Evolutionary conservation across 768 basidiomycete genomes (phyloP).

Genomic region (Mrakia blollopis): DNA sequence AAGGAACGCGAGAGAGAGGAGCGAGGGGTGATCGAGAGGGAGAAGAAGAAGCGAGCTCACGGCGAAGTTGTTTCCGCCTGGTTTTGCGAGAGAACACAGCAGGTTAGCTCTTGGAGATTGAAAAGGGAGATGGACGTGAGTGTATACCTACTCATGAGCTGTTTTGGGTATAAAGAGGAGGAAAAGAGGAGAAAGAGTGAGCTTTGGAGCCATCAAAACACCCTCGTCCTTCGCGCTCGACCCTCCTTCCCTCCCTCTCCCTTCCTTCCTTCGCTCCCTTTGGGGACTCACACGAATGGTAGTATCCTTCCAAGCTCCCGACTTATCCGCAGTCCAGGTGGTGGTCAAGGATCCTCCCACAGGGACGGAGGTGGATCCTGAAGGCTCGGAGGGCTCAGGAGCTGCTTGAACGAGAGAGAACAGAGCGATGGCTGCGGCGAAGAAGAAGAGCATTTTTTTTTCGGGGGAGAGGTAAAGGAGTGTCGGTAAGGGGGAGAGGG

Average conservation of each 20-base stretch:
- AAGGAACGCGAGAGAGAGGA: background rate
- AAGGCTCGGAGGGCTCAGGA: constrained; percentile 6
- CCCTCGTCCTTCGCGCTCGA: background rate
- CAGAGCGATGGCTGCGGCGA: background rate
- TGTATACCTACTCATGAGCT: constrained; percentile 30
- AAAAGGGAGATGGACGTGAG: background rate
- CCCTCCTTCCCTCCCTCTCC: background rate
- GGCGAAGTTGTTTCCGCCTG: constrained; percentile 26
- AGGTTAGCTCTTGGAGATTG: background rate
- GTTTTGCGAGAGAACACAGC: background rate
- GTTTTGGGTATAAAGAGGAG: too few species aligned
- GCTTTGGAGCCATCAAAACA: background rate
- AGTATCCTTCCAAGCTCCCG: constrained; percentile 31
- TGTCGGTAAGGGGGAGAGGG: background rate
- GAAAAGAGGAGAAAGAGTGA: background rate
- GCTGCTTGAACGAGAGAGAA: background rate
- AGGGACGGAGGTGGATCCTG: constrained; percentile 14
- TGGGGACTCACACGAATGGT: constrained; percentile 27
- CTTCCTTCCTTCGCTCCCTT: background rate
- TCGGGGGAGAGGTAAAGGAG: background rate
- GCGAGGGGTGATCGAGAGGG: background rate
- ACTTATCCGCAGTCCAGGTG: constrained; percentile 18
- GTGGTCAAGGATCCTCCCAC: constrained; percentile 22
- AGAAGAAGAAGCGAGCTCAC: constrained; percentile 6
- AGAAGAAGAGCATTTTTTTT: background rate